These are phyloP conservation scores for Kappamyces sp. DNA, from an alignment of 192 early-diverging fungal species.

Conservation along the genomic window DNA sequence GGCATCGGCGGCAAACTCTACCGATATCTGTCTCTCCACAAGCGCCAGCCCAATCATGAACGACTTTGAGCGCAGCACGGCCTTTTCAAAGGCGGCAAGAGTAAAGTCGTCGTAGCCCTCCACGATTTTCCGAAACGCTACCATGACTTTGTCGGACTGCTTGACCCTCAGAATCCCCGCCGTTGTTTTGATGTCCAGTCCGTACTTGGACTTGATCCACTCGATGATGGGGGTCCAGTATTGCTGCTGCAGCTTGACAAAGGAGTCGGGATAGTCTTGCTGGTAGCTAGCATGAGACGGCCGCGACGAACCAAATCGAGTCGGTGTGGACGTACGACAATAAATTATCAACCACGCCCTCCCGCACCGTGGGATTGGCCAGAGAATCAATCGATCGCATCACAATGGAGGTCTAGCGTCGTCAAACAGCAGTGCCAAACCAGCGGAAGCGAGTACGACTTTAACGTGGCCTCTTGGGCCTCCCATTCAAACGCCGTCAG, in stretches of 20 bases:
- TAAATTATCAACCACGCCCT: slow-evolving; percentile 68
- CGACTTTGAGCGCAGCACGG: slow-evolving; percentile 79
- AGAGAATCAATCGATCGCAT: slow-evolving; percentile 77
- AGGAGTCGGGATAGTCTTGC: slow-evolving; percentile 68
- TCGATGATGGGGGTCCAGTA: slow-evolving; percentile 77
- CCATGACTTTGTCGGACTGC: slow-evolving; percentile 59
- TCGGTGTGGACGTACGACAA: slow-evolving; percentile 84
- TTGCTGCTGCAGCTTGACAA: slow-evolving; percentile 72
- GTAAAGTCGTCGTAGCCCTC: slow-evolving; percentile 59
- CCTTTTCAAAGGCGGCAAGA: slow-evolving; percentile 85
- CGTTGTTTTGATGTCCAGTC: slow-evolving; percentile 66
- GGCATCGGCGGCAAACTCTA: slow-evolving; percentile 69
- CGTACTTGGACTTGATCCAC: slow-evolving; percentile 65
- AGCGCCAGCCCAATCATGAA: slow-evolving; percentile 88
- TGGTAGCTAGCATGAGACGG: slow-evolving; percentile 49
- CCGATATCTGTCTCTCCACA: slow-evolving; percentile 65
- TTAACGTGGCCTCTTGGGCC: slow-evolving; percentile 69
- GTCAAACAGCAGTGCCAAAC: slow-evolving; percentile 30
- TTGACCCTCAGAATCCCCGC: slow-evolving; percentile 60
- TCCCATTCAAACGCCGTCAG: slow-evolving; percentile 94
- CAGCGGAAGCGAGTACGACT: slow-evolving; percentile 82
- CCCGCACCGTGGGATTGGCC: slow-evolving; percentile 48
- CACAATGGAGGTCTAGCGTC: slow-evolving; percentile 74
- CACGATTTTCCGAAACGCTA: slow-evolving; percentile 49
- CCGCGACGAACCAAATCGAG: slow-evolving; percentile 60